Evolutionary conservation across 73 alveolate species (phyloP).

Genomic region (Durusdinium trenchii): DNA sequence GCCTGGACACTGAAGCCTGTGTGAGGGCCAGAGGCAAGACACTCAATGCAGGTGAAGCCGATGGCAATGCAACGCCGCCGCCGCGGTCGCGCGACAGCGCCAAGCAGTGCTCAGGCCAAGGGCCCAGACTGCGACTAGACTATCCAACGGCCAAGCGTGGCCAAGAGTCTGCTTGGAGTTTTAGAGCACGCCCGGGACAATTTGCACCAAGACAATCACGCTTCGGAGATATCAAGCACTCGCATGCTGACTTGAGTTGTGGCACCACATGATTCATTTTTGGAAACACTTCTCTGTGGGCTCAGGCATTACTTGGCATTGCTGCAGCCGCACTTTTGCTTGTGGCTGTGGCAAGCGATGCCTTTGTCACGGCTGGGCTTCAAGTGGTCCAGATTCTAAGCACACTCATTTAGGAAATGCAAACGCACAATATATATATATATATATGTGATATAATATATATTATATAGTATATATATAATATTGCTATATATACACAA

Average conservation of each 20-base stretch:
- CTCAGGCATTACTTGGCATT: conserved; percentile 33
- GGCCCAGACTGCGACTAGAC: background rate
- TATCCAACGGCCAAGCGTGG: background rate
- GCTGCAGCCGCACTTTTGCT: conserved; percentile 64
- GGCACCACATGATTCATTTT: too few species aligned
- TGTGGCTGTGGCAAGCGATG: conserved; percentile 52
- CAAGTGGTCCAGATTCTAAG: background rate
- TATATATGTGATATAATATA: too few species aligned
- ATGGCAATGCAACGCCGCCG: conserved; percentile 70
- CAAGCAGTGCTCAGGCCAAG: conserved; percentile 39
- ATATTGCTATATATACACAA: too few species aligned
- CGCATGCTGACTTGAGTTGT: too few species aligned
- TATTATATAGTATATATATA: too few species aligned
- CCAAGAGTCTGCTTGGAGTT: background rate
- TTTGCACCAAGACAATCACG: too few species aligned
- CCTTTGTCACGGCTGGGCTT: conserved; percentile 33
- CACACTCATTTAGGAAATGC: background rate
- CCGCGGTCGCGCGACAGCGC: conserved; percentile 49
- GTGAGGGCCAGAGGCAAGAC: background rate
- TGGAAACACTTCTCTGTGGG: too few species aligned
- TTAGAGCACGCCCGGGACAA: too few species aligned
- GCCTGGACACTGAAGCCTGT: background rate
- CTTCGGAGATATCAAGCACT: too few species aligned
- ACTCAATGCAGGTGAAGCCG: conserved; percentile 17
- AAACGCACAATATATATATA: background rate